Evolutionary conservation across 2,329 filamentous ascomycete genomes (phyloP), one percentile per base, ranked within the genome.

Genomic region (Sphaerostilbella broomeana): DNA sequence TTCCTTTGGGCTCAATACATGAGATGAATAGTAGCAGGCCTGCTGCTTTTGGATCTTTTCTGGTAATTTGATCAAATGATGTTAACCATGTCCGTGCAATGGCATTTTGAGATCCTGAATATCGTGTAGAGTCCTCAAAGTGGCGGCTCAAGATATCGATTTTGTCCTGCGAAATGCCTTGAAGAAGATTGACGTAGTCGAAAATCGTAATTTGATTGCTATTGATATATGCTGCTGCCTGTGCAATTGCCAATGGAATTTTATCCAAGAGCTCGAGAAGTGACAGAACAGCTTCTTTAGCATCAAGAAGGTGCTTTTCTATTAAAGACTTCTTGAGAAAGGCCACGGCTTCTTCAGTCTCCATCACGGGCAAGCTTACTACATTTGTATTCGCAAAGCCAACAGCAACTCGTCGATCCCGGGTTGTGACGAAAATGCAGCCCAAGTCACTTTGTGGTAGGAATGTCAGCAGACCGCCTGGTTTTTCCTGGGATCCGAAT

Each of bases 221-320:
- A 35, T 60, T 62, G 10, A 69, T 48, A 42, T 65, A 68, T 6
- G 62, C 60, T 3, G 58, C 52, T 12, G 62, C 57, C 50, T 65
- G 54, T n/a, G 49, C 52, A 15, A 66, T 67, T 10, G 60, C 63
- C 6, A 65, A 50, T 1, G 67, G 67, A 16, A 70, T 57, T 40
- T 50, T 60, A 1, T 51, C 53, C 9, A 70, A 57, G 33, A 60
- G 46, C 4, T 46, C 19, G 2, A 64, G 48, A 2, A 66, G 45
- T 9, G 55, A 40, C 11, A 12, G 24, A 13, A 39, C 24, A 13
- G 11, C 28, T n/a, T 33, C 28, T 6, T 25, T 21, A n/a, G 20
- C 27, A 13, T 22, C 28, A 18, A 18, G 8, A 26, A 27, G 7
- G 10, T 12, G 15, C 15, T 27, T 49, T 3, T 27, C 13, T 12